Evolutionary conservation across 1,284 basidiomycete species (phyloP).

Genomic region (Malassezia sp.): DNA sequence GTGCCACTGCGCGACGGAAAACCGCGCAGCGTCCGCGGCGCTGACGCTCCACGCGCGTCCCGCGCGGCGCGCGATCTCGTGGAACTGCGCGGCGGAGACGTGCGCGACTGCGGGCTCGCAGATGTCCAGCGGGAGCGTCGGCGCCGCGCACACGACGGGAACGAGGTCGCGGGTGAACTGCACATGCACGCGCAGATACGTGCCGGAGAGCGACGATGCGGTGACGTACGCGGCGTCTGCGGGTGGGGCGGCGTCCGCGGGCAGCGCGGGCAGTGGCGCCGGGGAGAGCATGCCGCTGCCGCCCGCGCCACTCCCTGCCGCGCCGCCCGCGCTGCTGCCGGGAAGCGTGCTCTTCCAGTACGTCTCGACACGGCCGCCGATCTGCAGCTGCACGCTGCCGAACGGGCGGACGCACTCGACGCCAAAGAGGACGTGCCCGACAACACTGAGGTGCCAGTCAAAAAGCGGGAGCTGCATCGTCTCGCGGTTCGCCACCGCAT

Average conservation of each 20-base stretch:
- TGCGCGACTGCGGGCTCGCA: constrained; percentile 72
- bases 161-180: constrained; percentile 84
- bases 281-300: too few species aligned
- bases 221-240: constrained; percentile 53
- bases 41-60: constrained; percentile 19
- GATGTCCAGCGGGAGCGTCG: constrained; percentile 59
- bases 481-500: constrained; percentile 44
- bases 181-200: constrained; percentile 71
- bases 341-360: constrained; percentile 47
- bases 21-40: constrained; percentile 11
- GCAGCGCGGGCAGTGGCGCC: constrained; percentile 1
- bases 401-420: constrained; percentile 80
- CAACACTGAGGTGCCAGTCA: constrained; percentile 81
- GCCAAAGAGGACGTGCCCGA: constrained; percentile 89
- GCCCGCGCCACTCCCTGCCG: too few species aligned
- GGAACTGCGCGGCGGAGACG: constrained; percentile 69
- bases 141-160: constrained; percentile 67
- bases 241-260: constrained; percentile 14
- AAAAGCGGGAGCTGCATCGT: constrained; percentile 58
- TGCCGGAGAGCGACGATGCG: constrained; percentile 74
- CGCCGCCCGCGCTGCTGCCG: constrained; percentile 13
- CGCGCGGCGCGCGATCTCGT: constrained; percentile 53
- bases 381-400: constrained; percentile 82
- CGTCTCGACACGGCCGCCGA: constrained; percentile 62
- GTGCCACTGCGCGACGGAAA: constrained; percentile 30